Evolutionary conservation across 176 grass and related monocot species (phyloP).

Genomic region (Hordeum marinum): DNA sequence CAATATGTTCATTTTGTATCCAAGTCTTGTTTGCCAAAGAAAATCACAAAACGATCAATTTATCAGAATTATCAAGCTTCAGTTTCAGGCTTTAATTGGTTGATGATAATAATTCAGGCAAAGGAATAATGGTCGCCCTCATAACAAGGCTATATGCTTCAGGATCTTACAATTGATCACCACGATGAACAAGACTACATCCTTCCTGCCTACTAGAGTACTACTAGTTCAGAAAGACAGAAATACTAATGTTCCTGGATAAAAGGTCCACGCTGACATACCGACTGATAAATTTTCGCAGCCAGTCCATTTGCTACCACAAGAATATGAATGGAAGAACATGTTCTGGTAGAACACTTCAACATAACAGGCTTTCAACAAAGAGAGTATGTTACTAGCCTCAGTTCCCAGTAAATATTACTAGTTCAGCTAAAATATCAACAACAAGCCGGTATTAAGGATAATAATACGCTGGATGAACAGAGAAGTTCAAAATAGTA

Average conservation of each 20-base stretch:
- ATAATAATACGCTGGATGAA: not conserved
- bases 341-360: not conserved
- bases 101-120: not conserved
- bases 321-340: not conserved
- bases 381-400: not conserved
- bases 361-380: not conserved
- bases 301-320: not conserved
- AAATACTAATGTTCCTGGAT: not conserved
- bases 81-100: not conserved
- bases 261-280: not conserved
- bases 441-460: not conserved
- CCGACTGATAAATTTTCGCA: not conserved
- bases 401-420: not conserved
- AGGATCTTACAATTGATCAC: not conserved
- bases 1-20: not conserved
- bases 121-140: not conserved
- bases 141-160: not conserved
- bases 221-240: not conserved
- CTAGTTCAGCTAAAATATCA: not conserved
- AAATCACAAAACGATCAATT: not conserved
- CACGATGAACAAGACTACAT: not conserved
- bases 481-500: not conserved
- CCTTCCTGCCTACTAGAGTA: not conserved
- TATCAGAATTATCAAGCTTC: not conserved
- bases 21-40: not conserved